Base-by-base conservation (phyloP, 805 yeast species). In the Wickerhamiella siamensis region DNA sequence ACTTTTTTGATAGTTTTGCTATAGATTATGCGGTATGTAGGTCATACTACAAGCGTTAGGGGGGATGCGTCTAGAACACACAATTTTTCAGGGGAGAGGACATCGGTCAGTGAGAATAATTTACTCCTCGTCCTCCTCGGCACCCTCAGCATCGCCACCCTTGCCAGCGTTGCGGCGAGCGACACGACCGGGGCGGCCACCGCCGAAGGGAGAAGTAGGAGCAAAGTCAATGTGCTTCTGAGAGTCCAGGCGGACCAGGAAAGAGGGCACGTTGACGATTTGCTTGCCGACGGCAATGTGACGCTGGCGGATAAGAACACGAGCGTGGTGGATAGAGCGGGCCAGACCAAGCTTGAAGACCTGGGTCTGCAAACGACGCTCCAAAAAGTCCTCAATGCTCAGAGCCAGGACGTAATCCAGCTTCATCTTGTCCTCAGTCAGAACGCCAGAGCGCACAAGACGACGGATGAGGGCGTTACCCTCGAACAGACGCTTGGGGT, bases 271-370 rank as follows among this genome's bases (percentile, higher is more conserved):
- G 76, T 77, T 83, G 71, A 91, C 98, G 61, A 86, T 77, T 76
- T 91, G 98, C 82, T 93, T 91, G 74, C 98, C 98, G 67, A 91
- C 98, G 65, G 96, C 94, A 68, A 91, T 88, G 79, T 91, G 98
- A 79, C 96, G 84, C 77, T 91, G 98, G 59, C 88, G 67, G 66
- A 91, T 91, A 73, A 91, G 81, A 58, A 91, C 94, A 79, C 98
- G 87, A 58, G 98, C 98, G 77, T 91, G 98, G 82, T 91, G 98
- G 65, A 91, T 83, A 60, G 97, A 87, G 77, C 87, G 91, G 64
- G 98, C 98, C 67, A 91, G 79, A 69, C 98, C 98, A 62, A 86
- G 81, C 78, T 88, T 91, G 95, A 88, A 91, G 56, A 91, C 98
- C 77, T 91, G 98, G 67, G 98, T 91, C 78, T 91, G 98, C 70